Base-by-base conservation (phyloP, 2,329 filamentous ascomycete genomes). In the Aureobasidium pullulans region DNA sequence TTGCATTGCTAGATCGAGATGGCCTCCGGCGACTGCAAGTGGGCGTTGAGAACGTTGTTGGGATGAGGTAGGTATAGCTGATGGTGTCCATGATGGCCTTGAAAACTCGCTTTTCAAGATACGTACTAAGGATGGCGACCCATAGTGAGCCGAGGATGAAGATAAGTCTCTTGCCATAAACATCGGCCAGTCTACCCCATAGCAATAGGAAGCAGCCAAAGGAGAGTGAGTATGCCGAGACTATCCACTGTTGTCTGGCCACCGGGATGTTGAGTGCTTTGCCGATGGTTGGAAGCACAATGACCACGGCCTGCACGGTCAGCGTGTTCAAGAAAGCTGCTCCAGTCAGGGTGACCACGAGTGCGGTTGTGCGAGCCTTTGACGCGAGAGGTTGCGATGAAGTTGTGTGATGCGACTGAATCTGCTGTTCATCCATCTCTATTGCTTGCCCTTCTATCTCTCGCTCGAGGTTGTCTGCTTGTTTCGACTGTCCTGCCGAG, bases 121-220 rank as follows among this genome's bases (percentile, higher is more conserved):
- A 23, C 23, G 23, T 23, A 23, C 23, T 81, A 0, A 81, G 80
- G 1, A 79, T 69, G 0, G 84, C 81, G 6, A 88, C 79, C 79
- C 85, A 88, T 6, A 80, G 77, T 1, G 84, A 85, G 0, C 85
- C 85, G 61, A 76, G 75, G 31, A 88, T 77, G 70, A 88, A 88
- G 63, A 88, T 84, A 46, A 79, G 73, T 8, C 84, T 79, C 68
- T 86, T 85, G 59, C 85, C 84, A 63, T 84, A 86, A 46, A 88
- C 78, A 68, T 88, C 85, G 59, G 82, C 85, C 23, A 88, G 78
- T 19, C 85, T 78, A 29, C 85, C 85, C 84, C 84, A 88, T 13
- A 88, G 75, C 15, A 88, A 72, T 29, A 88, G 72, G 66, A 88
- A 87, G 69, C 84, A 87, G 48, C 84, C 85, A 64, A 88, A 88